Evolutionary conservation across 2,329 filamentous ascomycete species (phyloP), one percentile per base, ranked within the genome.

Genomic region (Claviceps africana): DNA sequence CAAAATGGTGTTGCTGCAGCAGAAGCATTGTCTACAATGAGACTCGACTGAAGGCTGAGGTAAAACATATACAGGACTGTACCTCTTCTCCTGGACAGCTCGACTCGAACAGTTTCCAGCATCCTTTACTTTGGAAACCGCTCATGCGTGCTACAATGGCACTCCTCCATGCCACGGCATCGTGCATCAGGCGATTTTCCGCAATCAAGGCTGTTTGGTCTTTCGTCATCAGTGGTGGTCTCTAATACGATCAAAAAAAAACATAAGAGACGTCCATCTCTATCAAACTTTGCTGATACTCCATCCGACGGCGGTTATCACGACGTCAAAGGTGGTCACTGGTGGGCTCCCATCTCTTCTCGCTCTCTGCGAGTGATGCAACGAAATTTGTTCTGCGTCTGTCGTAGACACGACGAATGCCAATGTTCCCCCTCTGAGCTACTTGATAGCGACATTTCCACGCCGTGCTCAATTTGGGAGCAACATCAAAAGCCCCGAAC

Each of bases 371-470:
- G n/a, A 4, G n/a, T 19, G n/a, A 6, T 40, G 4, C 33, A 37
- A 4, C 33, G 4, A 37, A 33, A 33, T 10, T n/a, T n/a, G 37
- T 39, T 19, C n/a, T 40, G 39, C 8, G 28, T 15, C 17, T n/a
- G 11, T 30, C 22, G 15, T 15, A n/a, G 43, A 13, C 25, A 45
- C 25, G 43, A 8, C 43, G 28, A 45, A 45, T 22, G 15, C 15
- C n/a, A 8, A 7, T 15, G 2, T n/a, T 30, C 3, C n/a, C 30
- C 8, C 8, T 39, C 19, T 13, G 95, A 89, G 90, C 74, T 96
- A 60, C 86, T 96, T 58, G 90, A 95, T 70, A 85, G 85, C 56
- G 83, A 90, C 59, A 96, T 96, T 65, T 89, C 90, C 1, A 96
- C 89, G 1, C 90, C 90, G 7, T 94, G 90, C 78, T 91, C 88